Base-by-base conservation (phyloP, 129 eudicot species). In the Pseudognaphalium luteoalbum region DNA sequence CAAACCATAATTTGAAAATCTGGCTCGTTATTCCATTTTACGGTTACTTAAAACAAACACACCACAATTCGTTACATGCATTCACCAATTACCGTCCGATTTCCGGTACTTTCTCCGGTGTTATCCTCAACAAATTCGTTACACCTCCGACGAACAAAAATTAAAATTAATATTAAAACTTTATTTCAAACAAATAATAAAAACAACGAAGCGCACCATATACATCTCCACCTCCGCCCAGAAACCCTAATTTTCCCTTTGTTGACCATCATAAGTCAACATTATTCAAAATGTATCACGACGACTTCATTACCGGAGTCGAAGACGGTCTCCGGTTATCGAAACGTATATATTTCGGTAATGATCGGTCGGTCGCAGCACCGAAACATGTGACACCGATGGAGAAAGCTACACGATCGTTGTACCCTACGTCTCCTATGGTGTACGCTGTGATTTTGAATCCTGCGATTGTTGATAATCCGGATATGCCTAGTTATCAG, bases 401-500 rank as follows among this genome's bases (percentile, higher is more conserved):
- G 98, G 88, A 88, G 19, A 92, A 86, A 61, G 63, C 78, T 10
- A 39, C 84, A 58, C 14, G 64, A 16, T 76, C 83, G 15, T 50
- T 66, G 63, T 76, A 87, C 41, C 98, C 98, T 4, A 64, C 94
- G 72, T 86, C 96, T 9, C 95, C 90, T 0, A 92, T 88, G 98
- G 82, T 88, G 3, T 92, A 90, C 82, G 98, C 98, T 3, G 96
- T 92, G 42, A 83, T 90, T 11, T 25, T 21, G 4, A 87, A 92
- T 25, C 98, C 96, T 3, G 85, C 77, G 5, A 78, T 86, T n/a
- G 98, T 92, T 1, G 98, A 92, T 70, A 90, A 92, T 37, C 95
- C 98, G 0, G 98, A 92, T 42, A 86, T 90, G 71, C 98, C 98
- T 70, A 92, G 98, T 79, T 92, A 92, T 76, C 98, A 92, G 90